Evolutionary conservation across 2,329 filamentous ascomycete species (phyloP).

Genomic region (Trichoderma aggressivum): DNA sequence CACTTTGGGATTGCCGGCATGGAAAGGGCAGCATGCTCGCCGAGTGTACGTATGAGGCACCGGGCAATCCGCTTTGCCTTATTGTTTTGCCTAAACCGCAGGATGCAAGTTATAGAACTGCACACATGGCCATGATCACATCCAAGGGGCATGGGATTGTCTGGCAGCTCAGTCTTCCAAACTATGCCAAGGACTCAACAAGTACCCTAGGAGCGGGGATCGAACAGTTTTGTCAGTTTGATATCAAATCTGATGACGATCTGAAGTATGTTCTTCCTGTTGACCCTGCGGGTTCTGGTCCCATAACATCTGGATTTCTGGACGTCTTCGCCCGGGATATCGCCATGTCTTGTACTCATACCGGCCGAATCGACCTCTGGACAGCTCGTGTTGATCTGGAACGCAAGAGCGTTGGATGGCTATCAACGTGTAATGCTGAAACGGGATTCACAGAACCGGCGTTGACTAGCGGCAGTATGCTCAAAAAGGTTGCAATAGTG

Average conservation of each 20-base stretch:
- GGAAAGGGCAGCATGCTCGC: conserved; percentile 55
- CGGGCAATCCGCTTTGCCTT: conserved; percentile 74
- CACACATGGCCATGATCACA: conserved; percentile 78
- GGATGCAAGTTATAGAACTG: conserved; percentile 52
- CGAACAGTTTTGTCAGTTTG: conserved; percentile 67
- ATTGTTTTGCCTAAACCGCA: conserved; percentile 66
- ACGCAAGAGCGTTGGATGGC: conserved; percentile 68
- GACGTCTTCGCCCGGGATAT: conserved; percentile 85
- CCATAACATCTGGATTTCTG: conserved; percentile 71
- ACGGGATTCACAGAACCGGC: conserved; percentile 71
- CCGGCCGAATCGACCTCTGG: conserved; percentile 78
- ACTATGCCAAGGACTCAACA: conserved; percentile 33
- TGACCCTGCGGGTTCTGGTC: conserved; percentile 75
- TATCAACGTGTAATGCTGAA: conserved; percentile 76
- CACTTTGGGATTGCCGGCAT: conserved; percentile 74
- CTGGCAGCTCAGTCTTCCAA: conserved; percentile 70
- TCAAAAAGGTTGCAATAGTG: conserved; percentile 82
- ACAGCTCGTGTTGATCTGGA: conserved; percentile 68
- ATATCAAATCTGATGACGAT: conserved; percentile 58
- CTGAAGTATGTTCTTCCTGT: conserved; percentile 72
- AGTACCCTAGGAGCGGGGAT: conserved; percentile 38
- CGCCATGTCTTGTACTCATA: conserved; percentile 76
- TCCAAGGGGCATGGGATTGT: conserved; percentile 75
- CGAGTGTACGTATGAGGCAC: conserved; percentile 49
- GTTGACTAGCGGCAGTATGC: conserved; percentile 78